These are phyloP conservation scores for Termitomyces sp. DNA, from an alignment of 768 basidiomycete species.

Conservation along the genomic window DNA sequence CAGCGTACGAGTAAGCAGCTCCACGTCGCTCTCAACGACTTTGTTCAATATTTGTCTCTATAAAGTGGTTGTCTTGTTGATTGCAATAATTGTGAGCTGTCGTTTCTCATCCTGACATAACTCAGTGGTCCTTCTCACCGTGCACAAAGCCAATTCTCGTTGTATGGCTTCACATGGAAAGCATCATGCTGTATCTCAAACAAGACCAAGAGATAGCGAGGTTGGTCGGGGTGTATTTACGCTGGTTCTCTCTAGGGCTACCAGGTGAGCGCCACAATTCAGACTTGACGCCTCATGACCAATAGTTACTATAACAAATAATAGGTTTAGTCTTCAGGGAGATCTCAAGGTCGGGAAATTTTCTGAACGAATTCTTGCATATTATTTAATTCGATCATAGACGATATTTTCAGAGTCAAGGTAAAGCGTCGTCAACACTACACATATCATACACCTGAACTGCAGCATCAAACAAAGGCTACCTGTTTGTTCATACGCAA, in stretches of 20 bases:
- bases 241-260: too few relatives aligned
- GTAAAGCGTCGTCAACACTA: slow-evolving; percentile 31
- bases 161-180: too few relatives aligned
- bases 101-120: too few relatives aligned
- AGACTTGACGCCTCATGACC: not conserved
- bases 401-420: slow-evolving; percentile 67
- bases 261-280: too few relatives aligned
- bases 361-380: not conserved
- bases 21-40: too few relatives aligned
- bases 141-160: too few relatives aligned
- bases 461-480: slow-evolving; percentile 26
- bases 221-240: too few relatives aligned
- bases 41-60: not conserved
- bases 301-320: not conserved
- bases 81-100: not conserved
- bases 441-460: not conserved
- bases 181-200: too few relatives aligned
- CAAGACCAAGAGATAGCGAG: too few relatives aligned
- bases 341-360: not conserved
- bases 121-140: not conserved
- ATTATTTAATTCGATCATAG: slow-evolving; percentile 16
- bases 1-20: slow-evolving; percentile 4
- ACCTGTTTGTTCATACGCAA: too few relatives aligned
- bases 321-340: slow-evolving; percentile 38
- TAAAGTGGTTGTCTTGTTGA: slow-evolving; percentile 1